These are phyloP conservation scores for Coemansia javaensis DNA, from an alignment of 192 early-diverging fungal species.

Conservation along the genomic window DNA sequence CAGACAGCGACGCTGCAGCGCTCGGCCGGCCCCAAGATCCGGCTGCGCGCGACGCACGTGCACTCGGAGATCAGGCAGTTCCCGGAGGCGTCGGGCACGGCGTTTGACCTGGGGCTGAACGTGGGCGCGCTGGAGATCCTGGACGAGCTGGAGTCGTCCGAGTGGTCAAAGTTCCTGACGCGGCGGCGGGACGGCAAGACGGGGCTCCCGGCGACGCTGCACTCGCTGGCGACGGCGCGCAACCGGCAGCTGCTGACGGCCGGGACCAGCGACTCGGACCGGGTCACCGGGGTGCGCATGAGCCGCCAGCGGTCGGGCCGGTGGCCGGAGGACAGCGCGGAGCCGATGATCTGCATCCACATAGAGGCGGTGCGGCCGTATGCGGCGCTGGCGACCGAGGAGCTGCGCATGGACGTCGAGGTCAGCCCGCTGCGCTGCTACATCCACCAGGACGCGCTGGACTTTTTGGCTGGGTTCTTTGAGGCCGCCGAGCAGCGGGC, in stretches of 20 bases:
- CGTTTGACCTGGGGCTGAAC: constrained; percentile 36
- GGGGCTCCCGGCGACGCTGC: constrained; percentile 36
- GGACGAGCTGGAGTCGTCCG: constrained; percentile 46
- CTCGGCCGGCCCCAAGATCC: constrained; percentile 40
- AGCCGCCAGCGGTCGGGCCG: constrained; percentile 29
- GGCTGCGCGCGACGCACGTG: constrained; percentile 36
- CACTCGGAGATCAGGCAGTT: constrained; percentile 43
- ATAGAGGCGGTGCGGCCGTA: constrained; percentile 49
- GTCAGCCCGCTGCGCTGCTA: constrained; percentile 80
- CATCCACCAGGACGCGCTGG: constrained; percentile 90
- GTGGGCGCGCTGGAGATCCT: constrained; percentile 44
- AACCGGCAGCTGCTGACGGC: constrained; percentile 43
- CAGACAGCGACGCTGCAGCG: constrained; percentile 12
- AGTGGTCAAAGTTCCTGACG: constrained; percentile 52
- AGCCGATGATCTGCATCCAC: constrained; percentile 36
- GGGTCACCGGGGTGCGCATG: constrained; percentile 32
- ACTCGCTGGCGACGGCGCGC: constrained; percentile 35
- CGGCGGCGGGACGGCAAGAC: constrained; percentile 42
- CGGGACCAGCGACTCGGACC: constrained; percentile 40
- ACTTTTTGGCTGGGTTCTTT: constrained; percentile 80
- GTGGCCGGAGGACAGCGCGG: constrained; percentile 37
- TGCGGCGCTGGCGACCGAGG: constrained; percentile 28
- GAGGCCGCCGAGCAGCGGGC: constrained; percentile 20
- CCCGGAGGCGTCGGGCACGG: constrained; percentile 25
- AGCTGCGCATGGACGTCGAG: constrained; percentile 53